phyloP scores from a whole-genome alignment of 257 asterid genomes.

The Solanum peruvianum region DNA sequence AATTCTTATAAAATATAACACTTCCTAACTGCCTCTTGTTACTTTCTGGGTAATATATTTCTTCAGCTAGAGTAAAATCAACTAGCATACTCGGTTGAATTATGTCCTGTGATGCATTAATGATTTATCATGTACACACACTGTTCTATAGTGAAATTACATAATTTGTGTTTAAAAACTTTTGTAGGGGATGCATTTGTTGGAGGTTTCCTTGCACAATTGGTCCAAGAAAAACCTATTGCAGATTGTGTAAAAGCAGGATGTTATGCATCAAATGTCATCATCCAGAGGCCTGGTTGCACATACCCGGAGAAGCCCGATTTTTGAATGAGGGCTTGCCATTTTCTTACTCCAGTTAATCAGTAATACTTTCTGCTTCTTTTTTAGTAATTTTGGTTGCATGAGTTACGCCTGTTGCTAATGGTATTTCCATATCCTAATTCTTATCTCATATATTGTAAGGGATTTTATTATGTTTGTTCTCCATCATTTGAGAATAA shows the following conservation, averaged over 20 bases:
- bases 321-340: constrained; percentile 22
- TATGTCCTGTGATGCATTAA: not conserved
- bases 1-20: not conserved
- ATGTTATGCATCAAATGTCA: constrained; percentile 68
- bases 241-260: constrained; percentile 73
- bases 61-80: not conserved
- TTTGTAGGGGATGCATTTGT: constrained; percentile 72
- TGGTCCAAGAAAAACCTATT: constrained; percentile 58
- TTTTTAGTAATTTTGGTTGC: not conserved
- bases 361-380: not conserved
- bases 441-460: not conserved
- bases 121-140: not conserved
- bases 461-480: not conserved
- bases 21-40: not conserved
- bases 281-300: constrained; percentile 89
- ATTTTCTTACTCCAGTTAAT: not conserved
- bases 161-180: not conserved
- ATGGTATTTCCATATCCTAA: not conserved
- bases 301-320: constrained; percentile 79
- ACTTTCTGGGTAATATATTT: not conserved
- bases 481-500: not conserved
- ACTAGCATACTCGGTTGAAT: not conserved
- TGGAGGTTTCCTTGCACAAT: constrained; percentile 74
- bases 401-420: not conserved
- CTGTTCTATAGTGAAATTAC: not conserved